These are phyloP conservation scores for Margaritispora aquatica DNA, from an alignment of 495 filamentous ascomycete genomes.

Conservation along the genomic window DNA sequence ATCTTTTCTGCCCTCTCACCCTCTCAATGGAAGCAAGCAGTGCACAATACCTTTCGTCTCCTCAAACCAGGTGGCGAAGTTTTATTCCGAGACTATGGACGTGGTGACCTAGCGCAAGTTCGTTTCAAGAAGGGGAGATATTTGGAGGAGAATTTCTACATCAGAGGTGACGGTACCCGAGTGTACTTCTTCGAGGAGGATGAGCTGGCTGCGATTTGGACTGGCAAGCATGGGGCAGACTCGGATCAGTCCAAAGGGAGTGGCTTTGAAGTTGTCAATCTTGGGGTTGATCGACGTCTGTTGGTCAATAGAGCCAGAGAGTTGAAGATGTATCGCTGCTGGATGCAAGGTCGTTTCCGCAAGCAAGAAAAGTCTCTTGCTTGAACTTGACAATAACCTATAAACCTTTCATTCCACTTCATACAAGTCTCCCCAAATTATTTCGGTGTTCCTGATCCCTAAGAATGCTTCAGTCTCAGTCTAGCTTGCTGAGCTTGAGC, in stretches of 20 bases:
- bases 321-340: constrained; percentile 97
- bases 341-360: constrained; percentile 87
- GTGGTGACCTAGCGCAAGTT: constrained; percentile 93
- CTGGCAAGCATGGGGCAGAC: constrained; percentile 21
- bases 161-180: constrained; percentile 88
- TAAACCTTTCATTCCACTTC: neutral
- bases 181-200: constrained; percentile 95
- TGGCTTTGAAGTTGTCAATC: constrained; percentile 63
- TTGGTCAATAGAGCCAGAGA: constrained; percentile 85
- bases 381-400: neutral
- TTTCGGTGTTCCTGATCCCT: neutral
- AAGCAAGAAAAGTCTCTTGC: constrained; percentile 38
- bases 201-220: constrained; percentile 76
- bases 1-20: constrained; percentile 91
- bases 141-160: constrained; percentile 93
- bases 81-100: constrained; percentile 91
- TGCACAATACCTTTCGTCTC: constrained; percentile 72
- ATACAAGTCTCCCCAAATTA: neutral
- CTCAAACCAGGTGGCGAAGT: constrained; percentile 86
- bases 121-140: constrained; percentile 91
- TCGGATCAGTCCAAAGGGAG: constrained; percentile 11
- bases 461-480: neutral
- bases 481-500: neutral
- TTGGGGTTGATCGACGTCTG: constrained; percentile 80
- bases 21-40: constrained; percentile 72